Conservation (phyloP, 768 basidiomycete genomes). For the Chiua virens region DNA sequence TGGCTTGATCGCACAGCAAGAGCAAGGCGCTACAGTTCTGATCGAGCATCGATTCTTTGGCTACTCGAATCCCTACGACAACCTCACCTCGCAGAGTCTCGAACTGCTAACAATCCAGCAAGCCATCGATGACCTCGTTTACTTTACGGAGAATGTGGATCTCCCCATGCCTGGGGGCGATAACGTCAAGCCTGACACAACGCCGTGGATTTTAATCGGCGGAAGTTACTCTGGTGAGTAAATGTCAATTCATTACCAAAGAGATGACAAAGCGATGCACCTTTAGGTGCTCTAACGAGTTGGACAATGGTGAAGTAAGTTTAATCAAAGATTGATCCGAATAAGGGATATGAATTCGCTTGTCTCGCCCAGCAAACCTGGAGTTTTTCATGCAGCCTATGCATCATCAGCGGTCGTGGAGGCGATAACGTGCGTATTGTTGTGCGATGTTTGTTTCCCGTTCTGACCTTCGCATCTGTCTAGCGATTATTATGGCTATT, state of each 20-base stretch:
- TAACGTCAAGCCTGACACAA: conserved; percentile 52
- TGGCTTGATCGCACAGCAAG: conserved; percentile 64
- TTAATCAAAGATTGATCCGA: neutral
- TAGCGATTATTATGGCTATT: conserved; percentile 47
- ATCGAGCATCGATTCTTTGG: conserved; percentile 78
- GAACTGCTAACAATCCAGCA: conserved; percentile 67
- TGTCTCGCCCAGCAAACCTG: conserved; percentile 34
- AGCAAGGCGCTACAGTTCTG: conserved; percentile 61
- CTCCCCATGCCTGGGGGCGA: conserved; percentile 69
- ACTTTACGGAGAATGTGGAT: conserved; percentile 64
- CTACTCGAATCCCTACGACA: conserved; percentile 64
- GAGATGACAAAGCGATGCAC: neutral
- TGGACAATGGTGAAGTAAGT: conserved; percentile 70
- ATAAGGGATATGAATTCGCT: neutral
- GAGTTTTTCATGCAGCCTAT: conserved; percentile 42
- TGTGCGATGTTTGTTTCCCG: neutral
- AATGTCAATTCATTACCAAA: neutral
- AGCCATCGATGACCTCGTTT: conserved; percentile 70
- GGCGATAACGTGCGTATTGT: conserved; percentile 37
- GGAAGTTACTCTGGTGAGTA: conserved; percentile 41
- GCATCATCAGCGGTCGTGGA: conserved; percentile 49
- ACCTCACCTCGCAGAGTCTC: conserved; percentile 60
- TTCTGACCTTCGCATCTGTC: neutral
- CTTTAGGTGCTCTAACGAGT: conserved; percentile 45
- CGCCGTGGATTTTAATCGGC: conserved; percentile 44